phyloP scores from a whole-genome alignment of 2,329 filamentous ascomycete genomes.

The Mariannaea elegans region DNA sequence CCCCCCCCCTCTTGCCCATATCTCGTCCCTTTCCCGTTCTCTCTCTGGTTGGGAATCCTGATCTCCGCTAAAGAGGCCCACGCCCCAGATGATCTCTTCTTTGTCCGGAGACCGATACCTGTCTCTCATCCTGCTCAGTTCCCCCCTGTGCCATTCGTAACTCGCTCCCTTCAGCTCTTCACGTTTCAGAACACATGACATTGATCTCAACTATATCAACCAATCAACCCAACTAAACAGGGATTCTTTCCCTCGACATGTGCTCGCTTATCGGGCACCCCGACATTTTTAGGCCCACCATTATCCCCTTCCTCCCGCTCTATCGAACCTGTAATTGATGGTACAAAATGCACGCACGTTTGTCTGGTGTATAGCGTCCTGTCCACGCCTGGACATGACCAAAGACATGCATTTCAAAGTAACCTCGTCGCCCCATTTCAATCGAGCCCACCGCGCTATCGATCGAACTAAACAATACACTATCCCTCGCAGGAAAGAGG shows the following conservation, averaged over 20 bases:
- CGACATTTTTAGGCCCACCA: background rate
- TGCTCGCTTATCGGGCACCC: conserved; percentile 10
- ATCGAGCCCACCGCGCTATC: background rate
- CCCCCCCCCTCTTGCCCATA: background rate
- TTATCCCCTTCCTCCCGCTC: background rate
- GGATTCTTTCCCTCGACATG: background rate
- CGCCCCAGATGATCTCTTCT: conserved; percentile 7
- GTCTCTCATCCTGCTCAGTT: background rate
- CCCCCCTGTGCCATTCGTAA: background rate
- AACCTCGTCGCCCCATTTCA: background rate
- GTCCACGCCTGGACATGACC: background rate
- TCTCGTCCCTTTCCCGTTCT: background rate
- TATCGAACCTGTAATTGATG: conserved; percentile 8
- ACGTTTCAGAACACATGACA: background rate
- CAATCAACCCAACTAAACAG: background rate
- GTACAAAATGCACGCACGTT: background rate
- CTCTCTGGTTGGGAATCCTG: background rate
- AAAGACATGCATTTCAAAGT: conserved; percentile 13
- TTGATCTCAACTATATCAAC: no score
- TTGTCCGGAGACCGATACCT: background rate
- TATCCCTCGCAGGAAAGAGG: background rate
- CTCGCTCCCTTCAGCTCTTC: background rate
- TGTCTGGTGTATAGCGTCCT: background rate
- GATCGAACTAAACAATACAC: background rate
- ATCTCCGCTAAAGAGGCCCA: background rate